Evolutionary conservation across 2,329 filamentous ascomycete genomes (phyloP), one percentile per base, ranked within the genome.

Genomic region (Xylariomycetidae sp.): DNA sequence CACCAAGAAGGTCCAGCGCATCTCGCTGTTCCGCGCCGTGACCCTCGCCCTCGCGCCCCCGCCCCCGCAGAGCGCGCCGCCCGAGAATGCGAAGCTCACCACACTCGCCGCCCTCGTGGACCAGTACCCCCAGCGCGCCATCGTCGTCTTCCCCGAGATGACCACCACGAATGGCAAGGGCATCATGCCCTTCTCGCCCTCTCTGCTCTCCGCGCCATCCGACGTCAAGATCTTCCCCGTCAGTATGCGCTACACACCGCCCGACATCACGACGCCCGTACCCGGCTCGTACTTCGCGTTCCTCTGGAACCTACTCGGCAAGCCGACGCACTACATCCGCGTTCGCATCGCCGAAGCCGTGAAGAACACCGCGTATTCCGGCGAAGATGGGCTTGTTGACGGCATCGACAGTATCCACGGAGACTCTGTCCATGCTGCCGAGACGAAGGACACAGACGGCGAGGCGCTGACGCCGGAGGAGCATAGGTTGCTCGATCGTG

Each of bases 101-200:
- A 75, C 80, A 40, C 56, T 89, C 27, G 64, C 69, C 15, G 68
- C 73, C 2, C 70, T 97, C 4, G 56, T 88, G 9, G 62, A 69
- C 19, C 67, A 74, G 37, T 76, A 94, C 55, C 88, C 88, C 0
- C 71, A 76, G 37, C 80, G 88, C 28, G 77, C 87, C 38, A 76
- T 97, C 42, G 88, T 82, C 41, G 79, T 95, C 2, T 96, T 97
- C 58, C 90, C 92, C 10, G 92, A 98, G 64, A 90, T 85, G 61
- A 92, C 85, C 4, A 94, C 92, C 1, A 95, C 88, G 27, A 98
- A 98, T 55, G 90, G 90, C 42, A 82, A 86, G 47, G 92, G 84
- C 4, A 89, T 97, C 42, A 64, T 98, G 10, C 85, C 88, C 2
- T 77, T 95, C 35, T 87, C 84, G 40, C 87, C 85, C 0, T 82